These are phyloP conservation scores for Auricularia heimuer DNA, from an alignment of 768 basidiomycete species.

Conservation along the genomic window DNA sequence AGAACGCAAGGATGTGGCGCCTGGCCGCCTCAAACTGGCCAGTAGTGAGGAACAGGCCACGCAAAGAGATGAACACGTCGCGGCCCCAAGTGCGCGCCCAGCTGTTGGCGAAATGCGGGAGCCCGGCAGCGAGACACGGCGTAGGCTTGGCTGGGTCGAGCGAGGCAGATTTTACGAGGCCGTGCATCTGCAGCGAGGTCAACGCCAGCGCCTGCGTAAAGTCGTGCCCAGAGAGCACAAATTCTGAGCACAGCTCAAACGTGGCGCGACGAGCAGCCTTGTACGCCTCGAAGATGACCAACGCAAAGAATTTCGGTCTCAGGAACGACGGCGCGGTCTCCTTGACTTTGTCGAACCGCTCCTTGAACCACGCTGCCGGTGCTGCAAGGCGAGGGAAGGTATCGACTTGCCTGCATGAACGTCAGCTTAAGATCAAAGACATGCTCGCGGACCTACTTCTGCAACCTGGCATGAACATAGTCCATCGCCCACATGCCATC, in stretches of 20 bases:
- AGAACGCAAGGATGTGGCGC: slow-evolving; percentile 19
- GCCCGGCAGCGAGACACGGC: slow-evolving; percentile 84
- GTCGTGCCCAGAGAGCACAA: slow-evolving; percentile 71
- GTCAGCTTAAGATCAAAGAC: background rate
- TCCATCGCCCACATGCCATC: slow-evolving; percentile 89
- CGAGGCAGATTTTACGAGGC: slow-evolving; percentile 82
- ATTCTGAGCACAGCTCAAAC: slow-evolving; percentile 82
- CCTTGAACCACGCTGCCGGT: slow-evolving; percentile 76
- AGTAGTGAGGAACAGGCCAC: slow-evolving; percentile 78
- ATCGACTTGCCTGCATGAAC: slow-evolving; percentile 41
- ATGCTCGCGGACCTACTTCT: slow-evolving; percentile 43
- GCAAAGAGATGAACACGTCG: slow-evolving; percentile 85
- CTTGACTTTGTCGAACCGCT: slow-evolving; percentile 79
- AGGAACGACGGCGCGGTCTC: slow-evolving; percentile 69
- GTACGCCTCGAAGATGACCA: slow-evolving; percentile 84
- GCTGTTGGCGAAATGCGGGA: slow-evolving; percentile 85
- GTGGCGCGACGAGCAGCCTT: slow-evolving; percentile 78
- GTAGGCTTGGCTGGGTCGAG: slow-evolving; percentile 60
- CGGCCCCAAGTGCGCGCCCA: slow-evolving; percentile 99
- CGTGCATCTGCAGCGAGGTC: slow-evolving; percentile 83
- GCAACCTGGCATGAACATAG: slow-evolving; percentile 64
- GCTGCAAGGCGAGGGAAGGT: slow-evolving; percentile 56
- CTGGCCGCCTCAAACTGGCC: slow-evolving; percentile 28
- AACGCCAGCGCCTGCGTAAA: slow-evolving; percentile 89
- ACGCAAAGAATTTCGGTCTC: slow-evolving; percentile 92